Conservation (phyloP, 805 yeast species). For the Yamadazyma paraphyllophila region DNA sequence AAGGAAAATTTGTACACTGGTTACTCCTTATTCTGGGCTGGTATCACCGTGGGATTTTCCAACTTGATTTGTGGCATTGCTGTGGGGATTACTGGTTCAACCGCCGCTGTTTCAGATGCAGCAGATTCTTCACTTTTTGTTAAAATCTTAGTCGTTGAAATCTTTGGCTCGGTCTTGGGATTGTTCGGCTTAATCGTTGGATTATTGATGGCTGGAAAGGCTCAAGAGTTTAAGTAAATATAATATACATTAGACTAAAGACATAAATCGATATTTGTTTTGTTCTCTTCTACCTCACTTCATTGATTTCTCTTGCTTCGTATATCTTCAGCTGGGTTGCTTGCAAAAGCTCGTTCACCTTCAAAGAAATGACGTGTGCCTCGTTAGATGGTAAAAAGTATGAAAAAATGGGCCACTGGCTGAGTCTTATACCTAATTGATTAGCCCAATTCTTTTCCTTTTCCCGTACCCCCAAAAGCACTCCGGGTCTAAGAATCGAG, state of each 20-base stretch:
- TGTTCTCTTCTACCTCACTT: neutral
- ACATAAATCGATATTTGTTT: too few relatives aligned
- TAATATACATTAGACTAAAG: neutral
- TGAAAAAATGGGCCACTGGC: neutral
- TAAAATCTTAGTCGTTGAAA: slow-evolving; percentile 93
- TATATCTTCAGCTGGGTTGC: neutral
- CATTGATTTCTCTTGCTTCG: neutral
- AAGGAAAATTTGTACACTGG: slow-evolving; percentile 91
- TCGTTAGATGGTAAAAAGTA: neutral
- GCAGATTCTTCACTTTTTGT: slow-evolving; percentile 95
- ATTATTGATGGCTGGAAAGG: slow-evolving; percentile 93
- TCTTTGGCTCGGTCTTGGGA: slow-evolving; percentile 95
- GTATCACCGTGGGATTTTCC: slow-evolving; percentile 89
- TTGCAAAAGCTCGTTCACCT: neutral
- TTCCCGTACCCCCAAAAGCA: slow-evolving; percentile 62
- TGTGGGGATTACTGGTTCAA: slow-evolving; percentile 96
- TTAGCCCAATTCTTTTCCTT: neutral
- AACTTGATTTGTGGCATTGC: slow-evolving; percentile 96
- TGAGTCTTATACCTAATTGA: neutral
- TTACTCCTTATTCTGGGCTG: slow-evolving; percentile 96
- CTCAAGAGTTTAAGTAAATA: slow-evolving; percentile 75
- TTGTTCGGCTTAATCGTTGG: slow-evolving; percentile 96
- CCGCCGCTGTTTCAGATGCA: slow-evolving; percentile 98
- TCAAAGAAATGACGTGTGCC: slow-evolving; percentile 1
- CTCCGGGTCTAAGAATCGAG: slow-evolving; percentile 77